Evolutionary conservation across 805 yeast genomes (phyloP), one percentile per base, ranked within the genome.

Genomic region (Wickerhamiella lipophila): DNA sequence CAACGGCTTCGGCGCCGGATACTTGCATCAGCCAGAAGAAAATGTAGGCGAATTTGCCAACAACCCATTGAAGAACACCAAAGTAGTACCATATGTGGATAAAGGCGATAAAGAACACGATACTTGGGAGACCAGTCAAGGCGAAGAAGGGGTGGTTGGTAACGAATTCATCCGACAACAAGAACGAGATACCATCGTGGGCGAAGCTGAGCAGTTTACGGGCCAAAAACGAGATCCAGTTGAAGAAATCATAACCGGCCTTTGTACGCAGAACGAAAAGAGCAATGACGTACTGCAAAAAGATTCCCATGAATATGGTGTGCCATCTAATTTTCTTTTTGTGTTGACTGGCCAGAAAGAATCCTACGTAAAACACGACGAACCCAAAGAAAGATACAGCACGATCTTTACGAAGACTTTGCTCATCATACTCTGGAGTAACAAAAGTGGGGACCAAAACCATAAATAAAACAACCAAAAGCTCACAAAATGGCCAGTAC

Each of bases 1-100:
- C 78, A 42, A 77, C 74, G 22, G 81, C 75, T 59, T 77, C 83
- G 47, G 81, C 79, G 56, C 83, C 83, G 25, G 77, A 70, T 21
- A 76, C 73, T 50, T 69, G 64, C 68, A 76, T 69, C 32, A 76
- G 60, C 80, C 80, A 77, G 67, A 72, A 76, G 67, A 78, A 76
- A 55, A 77, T 71, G 56, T 63, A 62, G 16, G 81, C 76, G 54
- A 75, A 74, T 60, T 78, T 78, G 39, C 69, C 69, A 49, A 78
- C 70, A 40, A 64, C 65, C 81, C 82, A 78, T 59, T 78, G 83
- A 49, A 78, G 66, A 29, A 72, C 64, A 11, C 81, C 81, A 60
- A 67, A 73, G 64, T 77, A 76, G 64, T 71, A 75, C 70, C 75
- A 73, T 46, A 77, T 71, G 57, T 77, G 81, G 41, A 77, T 72